Evolutionary conservation across 805 yeast genomes (phyloP).

Genomic region (Debaryomyces tyrocola): DNA sequence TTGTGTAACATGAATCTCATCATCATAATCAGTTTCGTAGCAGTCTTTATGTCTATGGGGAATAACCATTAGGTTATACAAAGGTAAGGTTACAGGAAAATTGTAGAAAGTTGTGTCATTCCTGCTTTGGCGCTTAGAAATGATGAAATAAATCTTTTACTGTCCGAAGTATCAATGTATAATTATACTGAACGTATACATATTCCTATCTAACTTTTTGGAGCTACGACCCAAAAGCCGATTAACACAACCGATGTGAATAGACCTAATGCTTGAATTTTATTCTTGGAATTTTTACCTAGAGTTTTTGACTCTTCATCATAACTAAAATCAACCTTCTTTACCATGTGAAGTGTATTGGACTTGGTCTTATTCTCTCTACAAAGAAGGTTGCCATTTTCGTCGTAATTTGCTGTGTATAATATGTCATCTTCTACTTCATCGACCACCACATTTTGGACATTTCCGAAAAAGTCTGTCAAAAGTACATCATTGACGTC

Average conservation of each 20-base stretch:
- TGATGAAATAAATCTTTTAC: too few relatives aligned
- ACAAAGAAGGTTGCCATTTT: slow-evolving; percentile 15
- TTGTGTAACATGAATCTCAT: neutral
- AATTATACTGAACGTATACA: too few relatives aligned
- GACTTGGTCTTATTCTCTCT: neutral
- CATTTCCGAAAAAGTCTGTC: slow-evolving; percentile 94
- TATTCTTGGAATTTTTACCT: slow-evolving; percentile 4
- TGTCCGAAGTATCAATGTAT: too few relatives aligned
- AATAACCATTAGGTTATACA: too few relatives aligned
- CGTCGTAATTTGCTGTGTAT: slow-evolving; percentile 33
- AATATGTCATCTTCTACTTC: slow-evolving; percentile 51
- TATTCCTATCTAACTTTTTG: slow-evolving; percentile 1
- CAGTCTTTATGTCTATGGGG: too few relatives aligned
- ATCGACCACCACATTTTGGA: slow-evolving; percentile 73
- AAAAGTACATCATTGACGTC: slow-evolving; percentile 67
- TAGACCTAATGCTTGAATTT: slow-evolving; percentile 14
- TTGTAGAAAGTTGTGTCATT: too few relatives aligned
- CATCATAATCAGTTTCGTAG: too few relatives aligned
- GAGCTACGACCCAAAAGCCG: slow-evolving; percentile 23
- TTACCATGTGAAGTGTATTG: neutral
- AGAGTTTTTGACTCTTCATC: neutral
- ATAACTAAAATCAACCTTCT: neutral
- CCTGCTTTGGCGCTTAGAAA: too few relatives aligned
- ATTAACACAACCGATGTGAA: slow-evolving; percentile 14
- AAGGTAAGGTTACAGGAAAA: too few relatives aligned